phyloP scores from a whole-genome alignment of 2,329 filamentous ascomycete species.

The Cryoendolithus antarcticus region DNA sequence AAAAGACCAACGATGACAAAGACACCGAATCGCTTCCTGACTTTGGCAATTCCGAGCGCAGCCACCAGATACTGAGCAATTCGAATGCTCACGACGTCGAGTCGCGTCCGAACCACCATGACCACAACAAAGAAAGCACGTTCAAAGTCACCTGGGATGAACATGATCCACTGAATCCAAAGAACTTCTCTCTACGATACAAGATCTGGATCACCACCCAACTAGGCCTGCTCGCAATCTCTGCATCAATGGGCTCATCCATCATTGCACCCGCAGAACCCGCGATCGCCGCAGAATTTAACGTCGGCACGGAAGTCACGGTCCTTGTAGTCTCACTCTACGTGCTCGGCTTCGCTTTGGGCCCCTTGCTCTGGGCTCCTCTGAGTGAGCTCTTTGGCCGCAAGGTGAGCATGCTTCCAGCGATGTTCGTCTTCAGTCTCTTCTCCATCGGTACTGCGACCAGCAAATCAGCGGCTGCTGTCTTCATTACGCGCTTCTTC shows the following conservation, averaged over 20 bases:
- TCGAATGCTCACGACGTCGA: too few relatives aligned
- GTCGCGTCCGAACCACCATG: background rate
- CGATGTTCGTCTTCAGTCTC: slow-evolving; percentile 26
- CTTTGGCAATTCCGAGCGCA: too few relatives aligned
- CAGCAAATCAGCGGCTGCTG: slow-evolving; percentile 17
- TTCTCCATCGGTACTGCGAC: slow-evolving; percentile 31
- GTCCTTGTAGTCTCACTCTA: slow-evolving; percentile 37
- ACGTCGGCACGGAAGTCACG: slow-evolving; percentile 31
- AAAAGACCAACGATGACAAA: too few relatives aligned
- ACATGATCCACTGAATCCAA: slow-evolving; percentile 33
- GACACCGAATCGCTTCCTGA: too few relatives aligned
- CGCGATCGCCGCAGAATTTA: slow-evolving; percentile 30
- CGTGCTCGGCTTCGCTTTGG: slow-evolving; percentile 31
- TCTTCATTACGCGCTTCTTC: slow-evolving; percentile 28
- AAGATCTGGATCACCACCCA: slow-evolving; percentile 39
- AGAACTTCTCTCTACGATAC: slow-evolving; percentile 32
- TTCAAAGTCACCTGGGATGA: slow-evolving; percentile 20
- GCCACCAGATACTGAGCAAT: too few relatives aligned
- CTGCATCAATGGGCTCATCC: slow-evolving; percentile 37
- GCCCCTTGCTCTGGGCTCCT: slow-evolving; percentile 32
- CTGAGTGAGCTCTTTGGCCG: slow-evolving; percentile 31
- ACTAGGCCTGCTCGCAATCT: slow-evolving; percentile 38
- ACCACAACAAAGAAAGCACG: slow-evolving; percentile 4
- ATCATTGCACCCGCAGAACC: slow-evolving; percentile 38
- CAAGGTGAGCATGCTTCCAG: slow-evolving; percentile 27